These are phyloP conservation scores for Aureobasidium subglaciale DNA, from an alignment of 2,329 filamentous ascomycete species.

Conservation along the genomic window DNA sequence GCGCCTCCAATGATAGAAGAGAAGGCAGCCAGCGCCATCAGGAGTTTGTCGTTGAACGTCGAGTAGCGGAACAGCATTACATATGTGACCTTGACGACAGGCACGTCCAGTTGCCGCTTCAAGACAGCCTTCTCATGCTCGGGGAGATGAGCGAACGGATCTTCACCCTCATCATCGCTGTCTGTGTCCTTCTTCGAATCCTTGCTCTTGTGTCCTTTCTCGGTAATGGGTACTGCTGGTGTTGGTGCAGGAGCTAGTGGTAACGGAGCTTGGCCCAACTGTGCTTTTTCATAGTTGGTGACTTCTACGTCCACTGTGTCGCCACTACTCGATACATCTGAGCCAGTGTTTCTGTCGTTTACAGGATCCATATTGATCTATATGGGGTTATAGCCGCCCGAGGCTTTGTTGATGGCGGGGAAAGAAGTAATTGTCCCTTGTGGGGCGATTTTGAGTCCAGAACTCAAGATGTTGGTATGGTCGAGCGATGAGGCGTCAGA, in stretches of 20 bases:
- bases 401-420: constrained; percentile 3
- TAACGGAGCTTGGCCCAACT: constrained; percentile 24
- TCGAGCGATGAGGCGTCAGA: background rate
- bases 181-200: constrained; percentile 14
- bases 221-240: constrained; percentile 23
- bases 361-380: background rate
- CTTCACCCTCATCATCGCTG: constrained; percentile 20
- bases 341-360: background rate
- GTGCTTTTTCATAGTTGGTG: constrained; percentile 25
- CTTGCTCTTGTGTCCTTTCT: constrained; percentile 18
- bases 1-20: constrained; percentile 31
- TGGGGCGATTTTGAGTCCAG: background rate
- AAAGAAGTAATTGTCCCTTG: background rate
- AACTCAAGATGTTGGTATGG: background rate
- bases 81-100: constrained; percentile 37
- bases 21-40: constrained; percentile 34
- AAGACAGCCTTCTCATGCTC: constrained; percentile 32
- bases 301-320: background rate
- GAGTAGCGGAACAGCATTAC: constrained; percentile 39
- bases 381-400: constrained; percentile 3
- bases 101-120: constrained; percentile 35
- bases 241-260: constrained; percentile 24
- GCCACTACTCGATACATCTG: background rate
- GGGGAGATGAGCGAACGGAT: constrained; percentile 32
- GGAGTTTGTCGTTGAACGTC: constrained; percentile 32